These are phyloP conservation scores for Fusarium sp. DNA, from an alignment of 2,329 filamentous ascomycete species.

Conservation along the genomic window DNA sequence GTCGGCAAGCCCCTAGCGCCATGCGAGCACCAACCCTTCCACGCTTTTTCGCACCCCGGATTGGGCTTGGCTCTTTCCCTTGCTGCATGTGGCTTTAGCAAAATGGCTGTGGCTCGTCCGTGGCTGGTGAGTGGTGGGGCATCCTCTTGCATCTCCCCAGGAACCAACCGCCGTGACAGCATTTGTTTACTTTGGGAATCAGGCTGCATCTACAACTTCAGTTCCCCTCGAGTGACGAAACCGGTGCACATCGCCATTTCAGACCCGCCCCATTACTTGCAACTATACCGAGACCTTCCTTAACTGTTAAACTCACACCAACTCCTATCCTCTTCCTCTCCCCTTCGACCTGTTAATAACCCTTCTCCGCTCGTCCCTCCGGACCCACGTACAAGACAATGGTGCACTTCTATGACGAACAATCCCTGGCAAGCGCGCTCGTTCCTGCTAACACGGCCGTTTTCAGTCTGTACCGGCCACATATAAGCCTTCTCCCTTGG, in stretches of 20 bases:
- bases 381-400: slow-evolving; percentile 48
- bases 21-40: slow-evolving; percentile 38
- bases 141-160: slow-evolving; percentile 30
- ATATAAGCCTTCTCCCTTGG: slow-evolving; percentile 79
- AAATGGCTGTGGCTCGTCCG: slow-evolving; percentile 17
- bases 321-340: slow-evolving; percentile 8
- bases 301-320: slow-evolving; percentile 12
- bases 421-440: slow-evolving; percentile 38
- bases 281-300: not conserved
- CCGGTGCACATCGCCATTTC: slow-evolving; percentile 24
- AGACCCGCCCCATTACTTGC: slow-evolving; percentile 3
- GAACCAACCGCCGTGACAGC: slow-evolving; percentile 29
- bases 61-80: slow-evolving; percentile 28
- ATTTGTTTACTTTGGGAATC: slow-evolving; percentile 43
- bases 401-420: slow-evolving; percentile 46
- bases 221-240: slow-evolving; percentile 32
- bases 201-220: slow-evolving; percentile 35
- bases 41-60: not conserved
- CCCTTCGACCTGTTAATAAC: slow-evolving; percentile 34
- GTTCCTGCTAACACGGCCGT: slow-evolving; percentile 44
- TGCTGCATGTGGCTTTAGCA: slow-evolving; percentile 20
- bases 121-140: slow-evolving; percentile 21
- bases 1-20: slow-evolving; percentile 36
- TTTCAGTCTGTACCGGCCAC: slow-evolving; percentile 65
- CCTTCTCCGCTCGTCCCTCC: slow-evolving; percentile 32